Evolutionary conservation across 495 filamentous ascomycete genomes (phyloP).

Genomic region (Achaetomiella virescens): DNA sequence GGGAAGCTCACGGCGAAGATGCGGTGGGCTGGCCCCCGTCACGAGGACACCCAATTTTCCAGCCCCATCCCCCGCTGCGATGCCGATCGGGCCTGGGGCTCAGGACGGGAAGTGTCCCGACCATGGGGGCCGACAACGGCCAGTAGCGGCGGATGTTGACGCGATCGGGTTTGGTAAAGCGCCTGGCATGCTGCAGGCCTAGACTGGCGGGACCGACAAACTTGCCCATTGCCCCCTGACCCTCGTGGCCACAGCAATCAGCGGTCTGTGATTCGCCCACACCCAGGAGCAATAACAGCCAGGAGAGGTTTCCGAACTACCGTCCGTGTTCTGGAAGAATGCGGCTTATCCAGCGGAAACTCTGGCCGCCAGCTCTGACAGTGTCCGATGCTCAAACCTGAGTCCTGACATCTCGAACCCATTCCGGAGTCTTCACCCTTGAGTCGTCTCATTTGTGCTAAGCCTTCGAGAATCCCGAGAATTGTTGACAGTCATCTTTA

Average conservation of each 20-base stretch:
- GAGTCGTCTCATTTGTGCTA: too few species aligned
- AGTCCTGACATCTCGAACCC: too few species aligned
- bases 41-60: constrained; percentile 10
- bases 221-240: too few species aligned
- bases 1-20: too few species aligned
- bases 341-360: too few species aligned
- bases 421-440: too few species aligned
- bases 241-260: background rate
- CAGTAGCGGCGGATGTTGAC: constrained; percentile 2
- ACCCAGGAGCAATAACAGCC: background rate
- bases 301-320: background rate
- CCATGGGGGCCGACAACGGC: background rate
- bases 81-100: background rate
- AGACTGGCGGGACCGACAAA: background rate
- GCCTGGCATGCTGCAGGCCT: background rate
- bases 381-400: too few species aligned
- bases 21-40: background rate
- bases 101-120: background rate
- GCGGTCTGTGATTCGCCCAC: background rate
- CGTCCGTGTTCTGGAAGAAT: too few species aligned
- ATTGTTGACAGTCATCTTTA: too few species aligned
- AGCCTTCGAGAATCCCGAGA: too few species aligned
- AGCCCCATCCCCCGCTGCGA: background rate
- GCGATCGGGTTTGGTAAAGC: background rate
- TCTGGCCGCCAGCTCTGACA: too few species aligned